Conservation (phyloP, 305 asterid genomes). For the Nicotiana rustica region DNA sequence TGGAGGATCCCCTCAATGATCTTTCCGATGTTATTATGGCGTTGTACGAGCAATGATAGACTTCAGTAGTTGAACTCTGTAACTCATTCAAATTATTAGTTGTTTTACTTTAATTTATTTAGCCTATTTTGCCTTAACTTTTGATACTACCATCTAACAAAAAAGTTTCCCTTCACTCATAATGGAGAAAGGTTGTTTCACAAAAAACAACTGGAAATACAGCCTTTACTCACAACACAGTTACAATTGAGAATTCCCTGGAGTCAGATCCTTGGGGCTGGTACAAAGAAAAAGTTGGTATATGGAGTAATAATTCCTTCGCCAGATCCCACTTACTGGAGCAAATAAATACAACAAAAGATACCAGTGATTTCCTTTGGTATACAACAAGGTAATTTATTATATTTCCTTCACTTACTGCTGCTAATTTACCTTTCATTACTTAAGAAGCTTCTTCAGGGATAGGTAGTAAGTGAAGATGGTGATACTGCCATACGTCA, state of each 20-base stretch:
- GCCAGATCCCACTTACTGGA: slow-evolving; percentile 60
- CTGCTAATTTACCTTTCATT: background rate
- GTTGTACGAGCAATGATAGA: background rate
- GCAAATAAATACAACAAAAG: slow-evolving; percentile 86
- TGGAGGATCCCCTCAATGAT: slow-evolving; percentile 12
- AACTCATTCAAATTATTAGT: too few relatives aligned
- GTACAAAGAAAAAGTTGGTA: slow-evolving; percentile 71
- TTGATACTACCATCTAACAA: slow-evolving; percentile 33
- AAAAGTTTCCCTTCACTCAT: slow-evolving; percentile 11
- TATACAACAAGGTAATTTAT: slow-evolving; percentile 59
- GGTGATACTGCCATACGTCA: too few relatives aligned
- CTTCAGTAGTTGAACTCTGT: background rate
- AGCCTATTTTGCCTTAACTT: background rate
- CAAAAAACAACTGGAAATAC: slow-evolving; percentile 54
- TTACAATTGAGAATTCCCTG: slow-evolving; percentile 46
- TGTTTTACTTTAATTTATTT: too few relatives aligned
- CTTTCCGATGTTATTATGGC: background rate
- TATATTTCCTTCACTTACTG: background rate
- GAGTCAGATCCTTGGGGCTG: slow-evolving; percentile 70
- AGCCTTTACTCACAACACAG: slow-evolving; percentile 41
- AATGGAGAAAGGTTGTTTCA: slow-evolving; percentile 58
- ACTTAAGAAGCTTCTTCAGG: background rate
- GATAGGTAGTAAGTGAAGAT: background rate
- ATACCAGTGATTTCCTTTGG: slow-evolving; percentile 80
- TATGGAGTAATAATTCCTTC: slow-evolving; percentile 60